Conservation (phyloP, 495 filamentous ascomycete species). For the Hypomontagnella monticulosa region DNA sequence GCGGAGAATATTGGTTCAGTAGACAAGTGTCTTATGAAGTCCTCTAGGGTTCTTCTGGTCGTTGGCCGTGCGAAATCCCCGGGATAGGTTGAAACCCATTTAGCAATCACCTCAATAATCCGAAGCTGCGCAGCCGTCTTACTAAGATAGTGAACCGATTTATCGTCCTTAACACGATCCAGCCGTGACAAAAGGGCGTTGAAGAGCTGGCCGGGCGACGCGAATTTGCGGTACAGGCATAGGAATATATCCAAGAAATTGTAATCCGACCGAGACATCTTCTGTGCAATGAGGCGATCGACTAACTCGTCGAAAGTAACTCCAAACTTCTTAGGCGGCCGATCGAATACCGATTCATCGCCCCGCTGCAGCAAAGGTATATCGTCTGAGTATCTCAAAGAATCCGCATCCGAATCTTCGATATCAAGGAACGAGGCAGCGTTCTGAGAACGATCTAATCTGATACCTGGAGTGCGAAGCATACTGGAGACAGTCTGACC, state of each 20-base stretch:
- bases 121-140: slow-evolving; percentile 82
- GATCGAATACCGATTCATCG: slow-evolving; percentile 59
- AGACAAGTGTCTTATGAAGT: slow-evolving; percentile 75
- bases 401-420: slow-evolving; percentile 68
- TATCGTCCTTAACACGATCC: slow-evolving; percentile 70
- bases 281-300: slow-evolving; percentile 80
- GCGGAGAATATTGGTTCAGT: slow-evolving; percentile 78
- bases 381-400: slow-evolving; percentile 65
- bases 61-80: slow-evolving; percentile 89
- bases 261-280: slow-evolving; percentile 83
- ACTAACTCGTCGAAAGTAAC: slow-evolving; percentile 88
- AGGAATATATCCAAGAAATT: slow-evolving; percentile 90
- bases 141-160: slow-evolving; percentile 67
- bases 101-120: slow-evolving; percentile 82
- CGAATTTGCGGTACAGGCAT: slow-evolving; percentile 95
- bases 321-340: slow-evolving; percentile 64
- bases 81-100: slow-evolving; percentile 90
- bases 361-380: slow-evolving; percentile 67
- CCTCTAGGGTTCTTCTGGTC: slow-evolving; percentile 73
- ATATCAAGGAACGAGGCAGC: slow-evolving; percentile 64
- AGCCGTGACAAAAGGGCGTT: slow-evolving; percentile 77
- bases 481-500: slow-evolving; percentile 54
- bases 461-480: slow-evolving; percentile 57
- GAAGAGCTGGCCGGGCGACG: slow-evolving; percentile 79
- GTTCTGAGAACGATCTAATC: slow-evolving; percentile 55